Percentiles rank a stretch among this genome's conserved stretches.
phyloP scores from a whole-genome alignment of 169 alveolate species.

The Prorocentrum cordatum region DNA sequence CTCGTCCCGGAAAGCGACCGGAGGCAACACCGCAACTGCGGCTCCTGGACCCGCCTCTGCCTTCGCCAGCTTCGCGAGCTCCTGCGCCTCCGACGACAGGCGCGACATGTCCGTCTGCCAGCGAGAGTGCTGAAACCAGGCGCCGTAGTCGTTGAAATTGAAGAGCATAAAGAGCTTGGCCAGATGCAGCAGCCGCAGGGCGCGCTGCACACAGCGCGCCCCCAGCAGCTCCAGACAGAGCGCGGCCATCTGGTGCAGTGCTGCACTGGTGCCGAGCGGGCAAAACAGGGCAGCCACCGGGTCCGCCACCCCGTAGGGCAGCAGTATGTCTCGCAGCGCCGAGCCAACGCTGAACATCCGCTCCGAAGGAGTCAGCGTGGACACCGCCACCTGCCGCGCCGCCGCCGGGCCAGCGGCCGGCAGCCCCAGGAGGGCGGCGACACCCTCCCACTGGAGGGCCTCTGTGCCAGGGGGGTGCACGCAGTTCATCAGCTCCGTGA shows the following conservation, averaged over 20 bases:
- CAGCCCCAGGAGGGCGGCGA: too few relatives aligned
- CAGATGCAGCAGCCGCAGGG: background rate
- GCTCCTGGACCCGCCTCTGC: background rate
- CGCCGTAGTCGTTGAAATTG: constrained; percentile 54
- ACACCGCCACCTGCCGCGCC: too few relatives aligned
- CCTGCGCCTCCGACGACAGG: background rate
- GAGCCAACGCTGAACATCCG: too few relatives aligned
- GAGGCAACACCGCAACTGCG: background rate
- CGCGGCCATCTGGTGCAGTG: background rate
- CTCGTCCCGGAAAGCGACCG: background rate
- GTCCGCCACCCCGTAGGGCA: too few relatives aligned
- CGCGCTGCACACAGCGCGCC: background rate
- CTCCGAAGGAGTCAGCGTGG: too few relatives aligned
- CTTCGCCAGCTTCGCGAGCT: background rate
- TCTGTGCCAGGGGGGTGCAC: too few relatives aligned
- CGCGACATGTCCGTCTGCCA: background rate
- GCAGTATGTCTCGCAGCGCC: too few relatives aligned
- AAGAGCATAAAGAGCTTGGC: constrained; percentile 29
- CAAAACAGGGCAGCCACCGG: constrained; percentile 32
- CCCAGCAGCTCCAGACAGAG: background rate
- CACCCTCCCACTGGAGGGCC: too few relatives aligned
- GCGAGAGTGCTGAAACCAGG: constrained; percentile 49
- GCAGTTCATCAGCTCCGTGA: too few relatives aligned
- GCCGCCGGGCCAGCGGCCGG: too few relatives aligned
- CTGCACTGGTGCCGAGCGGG: constrained; percentile 48